Base-by-base conservation (phyloP, 495 filamentous ascomycete species). In the Xylaria scruposa region DNA sequence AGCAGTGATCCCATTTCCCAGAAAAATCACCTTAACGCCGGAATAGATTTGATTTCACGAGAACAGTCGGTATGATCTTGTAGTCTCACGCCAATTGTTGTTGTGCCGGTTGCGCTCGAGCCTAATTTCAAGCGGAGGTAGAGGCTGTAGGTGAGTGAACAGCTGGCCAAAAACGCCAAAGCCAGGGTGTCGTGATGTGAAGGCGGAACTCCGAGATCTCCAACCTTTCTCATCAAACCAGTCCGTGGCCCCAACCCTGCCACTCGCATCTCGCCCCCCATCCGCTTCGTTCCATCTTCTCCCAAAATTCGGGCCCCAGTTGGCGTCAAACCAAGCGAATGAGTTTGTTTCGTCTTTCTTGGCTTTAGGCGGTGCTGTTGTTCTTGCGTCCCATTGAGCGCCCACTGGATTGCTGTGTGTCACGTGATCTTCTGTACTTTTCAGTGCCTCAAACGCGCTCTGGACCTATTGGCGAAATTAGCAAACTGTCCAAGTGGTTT, bases 171-270 rank as follows among this genome's bases (percentile, higher is more conserved):
- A 44, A 21, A 63, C 38, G 36, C 60, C 36, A 7, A 63, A 60
- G 15, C 31, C 58, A 19, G 58, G 58, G n/a, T 60, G 58, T 33
- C 38, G 58, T 38, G 58, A 60, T 21, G 60, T 9, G 7, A 63
- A 63, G 38, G 36, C n/a, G 21, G 38, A 63, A 9, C 60, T 40
- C n/a, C 36, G 60, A 24, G 60, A 44, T 63, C 60, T 42, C 60
- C 60, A 63, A 26, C 60, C 38, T 63, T 21, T 44, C 21, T 63
- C 60, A 21, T 63, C 60, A 9, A 63, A 63, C 60, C 60, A 63
- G 21, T 63, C 38, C 8, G 26, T 6, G 4, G 0, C 54, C 26
- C 26, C 26, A 17, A 3, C 26, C 8, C 26, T 29, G 26, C 26
- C 54, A 6, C 54, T 29, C 29, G 31, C 29, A 21, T n/a, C 33